Evolutionary conservation across 228 moss, liverwort and hornwort species (phyloP), one percentile per base, ranked within the genome.

Genomic region (Sphagnum fallax): DNA sequence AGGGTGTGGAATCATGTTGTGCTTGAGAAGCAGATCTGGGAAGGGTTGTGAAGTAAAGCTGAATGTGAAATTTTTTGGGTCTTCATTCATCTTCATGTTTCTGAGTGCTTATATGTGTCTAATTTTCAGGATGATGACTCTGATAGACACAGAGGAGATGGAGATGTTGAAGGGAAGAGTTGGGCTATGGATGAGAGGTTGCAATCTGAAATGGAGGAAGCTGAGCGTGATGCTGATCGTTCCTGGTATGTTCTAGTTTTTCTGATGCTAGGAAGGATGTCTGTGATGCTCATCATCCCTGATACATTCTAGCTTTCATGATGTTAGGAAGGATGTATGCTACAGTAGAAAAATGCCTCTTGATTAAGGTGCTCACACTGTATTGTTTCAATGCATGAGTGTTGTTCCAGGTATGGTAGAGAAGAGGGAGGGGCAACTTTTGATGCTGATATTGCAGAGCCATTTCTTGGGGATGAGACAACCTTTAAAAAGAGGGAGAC

Each of bases 401-500:
- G 55, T 8, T 55, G 8, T 55, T 55, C 55, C 87, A 95, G 95
- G 95, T 98, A 94, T 75, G 93, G 92, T 73, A 85, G 93, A 79
- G 98, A 98, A 75, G 98, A 98, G 75, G 98, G 98, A 48, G 88
- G 81, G 60, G 83, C 94, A 76, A 80, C 81, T 67, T 86, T 98
- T 75, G 98, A 98, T 78, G 58, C 80, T 61, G 98, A 94, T 52
- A 61, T 48, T 71, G 85, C 74, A 59, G 13, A 81, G 62, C 93
- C 92, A 63, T 98, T 98, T 71, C 80, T 98, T 65, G 94, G 98
- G 62, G 84, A 80, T 70, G 94, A 98, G 60, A 82, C 89, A 78
- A 98, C 98, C 68, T 98, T 98, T 64, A 92, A 88, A 79, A 98
- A 90, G 75, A 86, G 89, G 69, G 98, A 98, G 81, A 85, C 89